phyloP scores from a whole-genome alignment of 2,329 filamentous ascomycete species.

The Paecilomyces dactylethromorphus region DNA sequence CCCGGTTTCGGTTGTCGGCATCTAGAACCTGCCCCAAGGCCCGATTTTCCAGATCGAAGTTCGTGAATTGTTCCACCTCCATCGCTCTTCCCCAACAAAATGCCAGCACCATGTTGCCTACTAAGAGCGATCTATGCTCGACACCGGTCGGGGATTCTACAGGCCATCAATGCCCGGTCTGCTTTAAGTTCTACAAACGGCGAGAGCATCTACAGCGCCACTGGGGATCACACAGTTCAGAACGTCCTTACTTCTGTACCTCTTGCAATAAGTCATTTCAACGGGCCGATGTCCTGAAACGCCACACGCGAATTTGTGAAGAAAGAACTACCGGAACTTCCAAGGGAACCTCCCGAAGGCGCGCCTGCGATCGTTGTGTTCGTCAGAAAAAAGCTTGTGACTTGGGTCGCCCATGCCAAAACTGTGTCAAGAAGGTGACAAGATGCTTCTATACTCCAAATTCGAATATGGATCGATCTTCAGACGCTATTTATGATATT shows the following conservation, averaged over 20 bases:
- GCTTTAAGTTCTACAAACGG: slow-evolving; percentile 30
- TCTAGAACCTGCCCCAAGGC: no score
- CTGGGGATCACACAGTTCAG: slow-evolving; percentile 22
- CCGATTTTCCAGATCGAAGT: no score
- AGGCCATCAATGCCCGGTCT: slow-evolving; percentile 21
- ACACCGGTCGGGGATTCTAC: no score
- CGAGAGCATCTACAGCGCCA: slow-evolving; percentile 33
- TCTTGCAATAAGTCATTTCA: slow-evolving; percentile 27
- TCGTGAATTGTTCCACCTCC: no score
- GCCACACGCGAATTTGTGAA: slow-evolving; percentile 28
- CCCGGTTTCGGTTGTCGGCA: no score
- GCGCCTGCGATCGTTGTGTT: slow-evolving; percentile 30
- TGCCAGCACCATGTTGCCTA: no score
- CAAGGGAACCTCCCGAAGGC: slow-evolving; percentile 13
- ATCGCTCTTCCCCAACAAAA: no score
- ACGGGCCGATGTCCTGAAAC: slow-evolving; percentile 31
- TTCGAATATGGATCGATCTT: background rate
- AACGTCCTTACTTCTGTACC: slow-evolving; percentile 26
- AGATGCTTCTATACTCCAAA: background rate
- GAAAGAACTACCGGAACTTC: slow-evolving; percentile 6
- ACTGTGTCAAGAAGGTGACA: background rate
- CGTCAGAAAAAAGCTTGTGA: slow-evolving; percentile 31
- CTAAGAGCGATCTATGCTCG: no score
- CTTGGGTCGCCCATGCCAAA: slow-evolving; percentile 21
- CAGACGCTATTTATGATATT: no score